Evolutionary conservation across 345 rosid genomes (phyloP), one percentile per base, ranked within the genome.

Genomic region (Corymbia maculata): DNA sequence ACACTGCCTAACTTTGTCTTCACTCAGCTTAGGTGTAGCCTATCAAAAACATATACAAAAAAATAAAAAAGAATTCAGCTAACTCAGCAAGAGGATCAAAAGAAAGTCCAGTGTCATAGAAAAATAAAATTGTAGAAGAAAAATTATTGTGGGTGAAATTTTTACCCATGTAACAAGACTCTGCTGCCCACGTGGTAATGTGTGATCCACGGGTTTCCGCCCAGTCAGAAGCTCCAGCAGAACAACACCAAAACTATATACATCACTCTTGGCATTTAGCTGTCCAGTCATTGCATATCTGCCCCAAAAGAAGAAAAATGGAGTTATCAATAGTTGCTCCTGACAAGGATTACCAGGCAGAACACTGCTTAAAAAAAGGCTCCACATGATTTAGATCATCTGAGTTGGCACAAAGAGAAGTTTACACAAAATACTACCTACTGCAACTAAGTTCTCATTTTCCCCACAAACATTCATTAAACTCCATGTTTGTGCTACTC

Each of bases 201-300:
- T 98, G 88, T 97, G 98, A 93, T 96, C 99, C 79, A 98, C 99
- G 53, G 99, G 99, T 89, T 97, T 98, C 88, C 98, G 93, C 57
- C 99, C 99, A 13, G 99, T 98, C 53, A 98, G 92, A 91, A 98
- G 99, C 91, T 98, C 99, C 87, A 97, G 96, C 87, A 98, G 92
- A 87, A 95, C 98, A 90, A 98, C 99, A 92, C 87, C 93, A 79
- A 90, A 90, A 84, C 91, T 90, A 85, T 90, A 90, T 22, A 91
- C 88, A 36, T 98, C 99, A 91, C 99, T 96, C 93, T 97, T 98
- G 59, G 97, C 97, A 87, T 96, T 97, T 90, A 97, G 87, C 87
- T 97, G 99, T 22, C 98, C 99, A 24, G 99, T 97, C 99, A 98
- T 98, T 13, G 99, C 98, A 93, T 97, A 98, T 90, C 99, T 98